Percentiles rank a stretch among this genome's conserved stretches.
phyloP scores from a whole-genome alignment of 2,329 filamentous ascomycete genomes.

The Penicillium digitatum region DNA sequence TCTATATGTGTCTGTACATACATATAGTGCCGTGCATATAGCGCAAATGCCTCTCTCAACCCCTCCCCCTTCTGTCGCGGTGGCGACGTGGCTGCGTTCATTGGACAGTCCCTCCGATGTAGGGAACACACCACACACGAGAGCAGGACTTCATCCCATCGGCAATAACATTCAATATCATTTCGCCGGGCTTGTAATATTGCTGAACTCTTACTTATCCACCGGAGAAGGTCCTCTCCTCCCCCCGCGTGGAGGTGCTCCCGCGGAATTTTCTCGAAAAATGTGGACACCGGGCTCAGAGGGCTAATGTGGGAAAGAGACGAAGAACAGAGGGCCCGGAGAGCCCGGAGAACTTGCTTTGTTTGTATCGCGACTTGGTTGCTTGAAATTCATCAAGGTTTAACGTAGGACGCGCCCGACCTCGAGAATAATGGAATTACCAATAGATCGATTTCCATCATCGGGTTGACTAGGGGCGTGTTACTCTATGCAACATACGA shows the following conservation, averaged over 20 bases:
- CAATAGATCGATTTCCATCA: slow-evolving; percentile 3
- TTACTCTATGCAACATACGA: background rate
- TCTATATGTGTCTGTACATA: slow-evolving; percentile 1
- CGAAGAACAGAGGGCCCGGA: background rate
- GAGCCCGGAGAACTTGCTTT: background rate
- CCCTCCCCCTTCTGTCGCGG: background rate
- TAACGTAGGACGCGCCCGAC: background rate
- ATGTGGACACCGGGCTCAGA: slow-evolving; percentile 13
- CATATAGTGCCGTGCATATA: slow-evolving; percentile 1
- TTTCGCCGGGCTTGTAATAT: background rate
- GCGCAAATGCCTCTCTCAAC: background rate
- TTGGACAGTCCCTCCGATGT: slow-evolving; percentile 8
- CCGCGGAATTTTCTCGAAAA: slow-evolving; percentile 25
- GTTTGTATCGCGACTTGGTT: background rate
- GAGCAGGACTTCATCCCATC: slow-evolving; percentile 2
- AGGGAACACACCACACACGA: slow-evolving; percentile 6
- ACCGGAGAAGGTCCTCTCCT: background rate
- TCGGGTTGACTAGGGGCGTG: background rate
- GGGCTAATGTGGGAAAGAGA: background rate
- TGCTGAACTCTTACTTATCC: background rate
- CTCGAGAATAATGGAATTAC: slow-evolving; percentile 3
- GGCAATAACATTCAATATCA: background rate
- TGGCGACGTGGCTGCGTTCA: background rate
- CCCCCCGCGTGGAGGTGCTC: slow-evolving; percentile 14
- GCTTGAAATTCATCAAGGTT: background rate